phyloP scores from a whole-genome alignment of 441 rosid genomes.

The Macaranga tanarius region DNA sequence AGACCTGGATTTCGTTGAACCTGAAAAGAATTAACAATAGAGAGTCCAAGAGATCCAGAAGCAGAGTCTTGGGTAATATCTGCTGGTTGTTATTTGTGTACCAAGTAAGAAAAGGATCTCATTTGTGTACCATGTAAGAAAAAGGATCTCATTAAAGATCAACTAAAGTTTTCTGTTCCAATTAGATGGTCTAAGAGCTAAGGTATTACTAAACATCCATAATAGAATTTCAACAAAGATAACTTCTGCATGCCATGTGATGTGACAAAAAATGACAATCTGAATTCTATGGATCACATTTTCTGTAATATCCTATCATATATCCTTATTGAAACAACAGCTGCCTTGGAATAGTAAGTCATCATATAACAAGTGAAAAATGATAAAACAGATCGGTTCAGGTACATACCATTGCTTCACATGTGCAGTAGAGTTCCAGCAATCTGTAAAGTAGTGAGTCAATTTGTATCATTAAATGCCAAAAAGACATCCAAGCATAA shows the following conservation, averaged over 20 bases:
- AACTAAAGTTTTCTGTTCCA: not conserved
- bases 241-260: not conserved
- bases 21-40: no score
- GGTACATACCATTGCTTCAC: slow-evolving; percentile 64
- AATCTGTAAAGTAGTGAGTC: slow-evolving; percentile 46
- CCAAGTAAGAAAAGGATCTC: slow-evolving; percentile 1
- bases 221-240: not conserved
- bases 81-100: not conserved
- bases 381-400: slow-evolving; percentile 19
- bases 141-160: not conserved
- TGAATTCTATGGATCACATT: not conserved
- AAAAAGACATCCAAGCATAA: not conserved
- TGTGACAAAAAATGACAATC: not conserved
- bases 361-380: slow-evolving; percentile 9
- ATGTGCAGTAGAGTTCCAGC: slow-evolving; percentile 74
- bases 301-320: not conserved
- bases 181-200: not conserved
- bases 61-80: not conserved
- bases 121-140: not conserved
- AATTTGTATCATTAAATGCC: not conserved
- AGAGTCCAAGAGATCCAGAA: not conserved
- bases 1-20: no score
- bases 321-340: not conserved
- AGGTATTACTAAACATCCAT: not conserved
- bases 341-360: not conserved